Conservation (phyloP, 2,329 filamentous ascomycete species). For the Colletotrichum sp. region DNA sequence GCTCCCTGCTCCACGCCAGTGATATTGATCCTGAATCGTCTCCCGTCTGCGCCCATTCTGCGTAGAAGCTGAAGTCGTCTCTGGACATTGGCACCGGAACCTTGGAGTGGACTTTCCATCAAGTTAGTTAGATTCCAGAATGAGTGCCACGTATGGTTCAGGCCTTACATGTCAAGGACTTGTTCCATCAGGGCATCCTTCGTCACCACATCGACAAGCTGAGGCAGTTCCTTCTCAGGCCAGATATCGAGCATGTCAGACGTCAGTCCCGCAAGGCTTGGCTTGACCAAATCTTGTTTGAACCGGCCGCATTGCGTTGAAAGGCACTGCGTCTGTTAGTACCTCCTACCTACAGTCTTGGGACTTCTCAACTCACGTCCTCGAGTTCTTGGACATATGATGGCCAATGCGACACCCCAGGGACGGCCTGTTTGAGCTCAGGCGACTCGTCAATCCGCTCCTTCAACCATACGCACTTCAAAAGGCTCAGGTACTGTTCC, state of each 20-base stretch:
- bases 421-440: slow-evolving; percentile 11
- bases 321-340: slow-evolving; percentile 26
- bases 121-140: neutral
- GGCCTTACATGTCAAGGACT: slow-evolving; percentile 24
- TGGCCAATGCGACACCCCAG: slow-evolving; percentile 36
- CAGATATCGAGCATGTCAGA: slow-evolving; percentile 33
- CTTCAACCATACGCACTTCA: slow-evolving; percentile 38
- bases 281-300: slow-evolving; percentile 28
- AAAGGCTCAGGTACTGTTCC: slow-evolving; percentile 33
- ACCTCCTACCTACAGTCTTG: no score
- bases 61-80: slow-evolving; percentile 23
- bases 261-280: slow-evolving; percentile 18
- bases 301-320: slow-evolving; percentile 30
- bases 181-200: slow-evolving; percentile 37
- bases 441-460: slow-evolving; percentile 12
- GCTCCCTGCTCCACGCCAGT: slow-evolving; percentile 15
- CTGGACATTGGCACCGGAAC: slow-evolving; percentile 7
- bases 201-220: slow-evolving; percentile 34
- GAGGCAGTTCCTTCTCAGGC: slow-evolving; percentile 30
- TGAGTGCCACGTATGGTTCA: no score
- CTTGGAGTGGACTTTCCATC: slow-evolving; percentile 8
- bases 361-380: slow-evolving; percentile 27
- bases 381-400: slow-evolving; percentile 36
- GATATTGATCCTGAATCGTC: slow-evolving; percentile 27
- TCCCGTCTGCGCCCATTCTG: slow-evolving; percentile 28